Conservation (phyloP, 768 basidiomycete genomes). For the Terana coerulea region DNA sequence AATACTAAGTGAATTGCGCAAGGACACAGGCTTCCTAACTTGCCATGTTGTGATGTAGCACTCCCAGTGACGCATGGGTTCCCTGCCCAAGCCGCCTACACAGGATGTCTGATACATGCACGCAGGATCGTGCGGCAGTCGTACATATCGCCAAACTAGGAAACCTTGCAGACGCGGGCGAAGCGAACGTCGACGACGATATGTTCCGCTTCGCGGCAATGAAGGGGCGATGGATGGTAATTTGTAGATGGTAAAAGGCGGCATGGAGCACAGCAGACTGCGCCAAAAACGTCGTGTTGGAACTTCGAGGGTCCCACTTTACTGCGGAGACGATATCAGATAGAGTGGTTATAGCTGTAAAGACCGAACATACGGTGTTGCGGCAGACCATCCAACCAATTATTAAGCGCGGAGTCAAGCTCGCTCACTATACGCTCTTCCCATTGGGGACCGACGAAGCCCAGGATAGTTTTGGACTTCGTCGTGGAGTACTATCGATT, state of each 20-base stretch:
- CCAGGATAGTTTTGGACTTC: constrained; percentile 33
- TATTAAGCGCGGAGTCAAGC: constrained; percentile 55
- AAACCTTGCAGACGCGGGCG: not conserved
- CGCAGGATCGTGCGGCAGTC: constrained; percentile 77
- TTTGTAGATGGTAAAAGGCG: constrained; percentile 48
- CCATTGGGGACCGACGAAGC: constrained; percentile 36
- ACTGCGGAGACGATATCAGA: constrained; percentile 9
- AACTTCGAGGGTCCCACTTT: constrained; percentile 20
- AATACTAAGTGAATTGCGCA: not conserved
- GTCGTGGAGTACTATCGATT: constrained; percentile 41
- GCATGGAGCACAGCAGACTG: constrained; percentile 37
- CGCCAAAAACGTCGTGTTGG: constrained; percentile 21
- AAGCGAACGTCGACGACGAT: constrained; percentile 36
- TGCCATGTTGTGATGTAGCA: not conserved
- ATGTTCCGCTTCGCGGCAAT: constrained; percentile 61
- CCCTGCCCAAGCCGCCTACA: constrained; percentile 3
- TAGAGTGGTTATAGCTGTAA: not conserved
- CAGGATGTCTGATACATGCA: constrained; percentile 60
- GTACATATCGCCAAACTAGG: constrained; percentile 77
- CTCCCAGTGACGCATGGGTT: constrained; percentile 3
- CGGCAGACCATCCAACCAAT: constrained; percentile 60
- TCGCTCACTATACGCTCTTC: constrained; percentile 53
- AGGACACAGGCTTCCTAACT: not conserved
- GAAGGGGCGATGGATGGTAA: constrained; percentile 77
- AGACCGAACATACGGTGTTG: constrained; percentile 37